Conservation (phyloP, 768 basidiomycete species). For the Omphalotus guepiniiformis region DNA sequence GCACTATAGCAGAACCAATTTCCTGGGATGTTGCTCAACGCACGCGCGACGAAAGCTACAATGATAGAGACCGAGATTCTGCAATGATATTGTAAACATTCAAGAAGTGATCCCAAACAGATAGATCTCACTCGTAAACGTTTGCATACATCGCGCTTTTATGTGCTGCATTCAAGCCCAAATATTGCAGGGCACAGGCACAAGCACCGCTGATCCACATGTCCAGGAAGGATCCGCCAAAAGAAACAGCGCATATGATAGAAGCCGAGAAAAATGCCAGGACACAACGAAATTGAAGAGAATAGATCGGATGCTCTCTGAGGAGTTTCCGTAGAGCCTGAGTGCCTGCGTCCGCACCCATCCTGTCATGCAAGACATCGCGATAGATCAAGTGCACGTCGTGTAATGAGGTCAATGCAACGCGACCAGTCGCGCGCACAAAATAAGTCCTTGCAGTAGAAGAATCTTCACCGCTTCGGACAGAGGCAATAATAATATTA, state of each 20-base stretch:
- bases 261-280: conserved; percentile 76
- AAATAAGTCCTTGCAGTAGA: conserved; percentile 75
- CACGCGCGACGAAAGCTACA: conserved; percentile 79
- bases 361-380: conserved; percentile 79
- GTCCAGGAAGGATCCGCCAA: conserved; percentile 77
- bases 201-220: conserved; percentile 77
- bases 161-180: conserved; percentile 77
- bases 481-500: conserved; percentile 74
- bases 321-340: conserved; percentile 62
- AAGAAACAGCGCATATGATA: conserved; percentile 78
- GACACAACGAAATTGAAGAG: conserved; percentile 59
- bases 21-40: conserved; percentile 69
- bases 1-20: conserved; percentile 86
- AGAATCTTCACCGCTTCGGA: conserved; percentile 69
- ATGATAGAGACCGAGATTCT: conserved; percentile 85
- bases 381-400: conserved; percentile 83
- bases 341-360: conserved; percentile 69
- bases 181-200: conserved; percentile 67
- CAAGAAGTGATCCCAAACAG: background rate
- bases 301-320: conserved; percentile 62
- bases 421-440: conserved; percentile 73
- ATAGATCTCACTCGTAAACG: conserved; percentile 78
- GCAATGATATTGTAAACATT: background rate
- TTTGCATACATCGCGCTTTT: conserved; percentile 92
- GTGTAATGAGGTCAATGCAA: conserved; percentile 80